Base-by-base conservation (phyloP, 1,284 basidiomycete genomes). In the Ustilago lituana region DNA sequence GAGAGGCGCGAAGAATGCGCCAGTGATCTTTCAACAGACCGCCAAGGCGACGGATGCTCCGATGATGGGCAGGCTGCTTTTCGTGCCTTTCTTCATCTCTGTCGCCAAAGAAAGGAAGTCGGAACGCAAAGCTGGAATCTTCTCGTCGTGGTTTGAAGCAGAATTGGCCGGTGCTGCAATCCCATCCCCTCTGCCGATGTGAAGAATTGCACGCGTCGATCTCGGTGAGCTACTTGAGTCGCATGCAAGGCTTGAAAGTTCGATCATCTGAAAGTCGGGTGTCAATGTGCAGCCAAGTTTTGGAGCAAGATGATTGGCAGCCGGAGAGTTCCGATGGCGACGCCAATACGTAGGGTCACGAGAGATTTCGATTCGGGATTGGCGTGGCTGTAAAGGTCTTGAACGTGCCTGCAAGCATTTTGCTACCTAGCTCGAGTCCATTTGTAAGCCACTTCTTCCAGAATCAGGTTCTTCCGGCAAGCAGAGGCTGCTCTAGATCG, bases 251-350 rank as follows among this genome's bases (percentile, higher is more conserved):
- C 29, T 20, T 26, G 20, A 22, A 33, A 37, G 35, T 22, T 35
- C 27, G 31, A 39, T 26, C 40, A 32, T 46, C 22, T 23, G 37
- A 36, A n/a, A 41, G 44, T 38, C 60, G 48, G 14, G 35, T 39
- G 43, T 31, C 60, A 36, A 48, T 33, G 24, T 52, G 53, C 44
- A 52, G 37, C 53, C 43, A 44, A 54, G n/a, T 31, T 33, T 40
- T 32, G 59, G 37, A 19, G 36, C 32, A 37, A 14, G 20, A 36
- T 47, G 38, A 56, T 51, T 51, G 53, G 47, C 24, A 56, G 53
- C 46, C 53, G 53, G 48, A 63, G 45, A 37, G 43, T 56, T 62
- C 48, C 59, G 57, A 53, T n/a, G 49, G 27, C 14, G 26, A 36
- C 15, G 10, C 14, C 23, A 40, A 37, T 3, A 41, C 29, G 40